Base-by-base conservation (phyloP, 129 eudicot genomes). In the Heracleum sosnowskyi region DNA sequence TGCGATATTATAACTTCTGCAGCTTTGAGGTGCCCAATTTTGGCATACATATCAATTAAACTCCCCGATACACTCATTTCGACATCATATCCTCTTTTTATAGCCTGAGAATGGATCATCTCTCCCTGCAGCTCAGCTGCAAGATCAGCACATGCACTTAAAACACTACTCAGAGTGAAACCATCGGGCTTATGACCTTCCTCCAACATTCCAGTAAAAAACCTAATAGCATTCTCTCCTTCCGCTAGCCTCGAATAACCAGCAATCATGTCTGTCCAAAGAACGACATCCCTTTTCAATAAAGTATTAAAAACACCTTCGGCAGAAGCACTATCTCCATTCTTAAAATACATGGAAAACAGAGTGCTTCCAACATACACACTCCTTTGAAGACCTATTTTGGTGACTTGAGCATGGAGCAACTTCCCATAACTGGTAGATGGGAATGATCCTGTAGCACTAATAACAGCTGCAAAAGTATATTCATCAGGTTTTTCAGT, bases 71-170 rank as follows among this genome's bases (percentile, higher is more conserved):
- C 96, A 22, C 79, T 79, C 83, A 86, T 82, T 51, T 85, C 96
- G 2, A 74, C 46, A 79, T 81, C 82, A 47, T 68, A 87, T 39
- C 98, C 97, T 42, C 86, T 78, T 81, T 90, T 90, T 36, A 90
- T 7, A 11, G 91, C 92, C 49, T 69, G 86, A 45, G 81, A 89
- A 79, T 94, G 98, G 64, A 94, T 86, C 87, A 86, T 90, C 47
- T 89, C 89, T 20, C 98, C 98, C 82, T 88, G 97, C 64, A 79
- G 86, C 28, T 64, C 81, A 78, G 81, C 78, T 10, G 83, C 93
- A 80, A 91, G 93, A 77, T 94, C 97, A 57, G 98, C 98, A 77
- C 97, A 94, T 5, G 91, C 97, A 72, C 92, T 85, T 79, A 91
- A 79, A 29, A 86, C 85, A 40, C 86, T 84, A 75, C 97, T 94